These are phyloP conservation scores for Coniochaeta sp. DNA, from an alignment of 2,329 filamentous ascomycete species.

Conservation along the genomic window DNA sequence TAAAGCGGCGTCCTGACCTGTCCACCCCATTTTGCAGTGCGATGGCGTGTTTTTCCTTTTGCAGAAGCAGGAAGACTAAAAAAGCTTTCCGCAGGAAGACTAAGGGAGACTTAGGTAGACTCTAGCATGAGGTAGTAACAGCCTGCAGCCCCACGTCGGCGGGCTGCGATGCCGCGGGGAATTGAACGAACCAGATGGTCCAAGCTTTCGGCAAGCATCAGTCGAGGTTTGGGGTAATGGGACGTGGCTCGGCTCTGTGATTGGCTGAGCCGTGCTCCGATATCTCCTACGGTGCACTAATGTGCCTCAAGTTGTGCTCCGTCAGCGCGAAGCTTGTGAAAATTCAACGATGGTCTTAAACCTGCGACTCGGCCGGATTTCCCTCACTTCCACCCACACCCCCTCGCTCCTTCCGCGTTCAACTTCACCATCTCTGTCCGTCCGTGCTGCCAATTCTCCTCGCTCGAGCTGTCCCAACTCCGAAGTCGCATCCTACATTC, in stretches of 20 bases:
- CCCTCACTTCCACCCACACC: background rate
- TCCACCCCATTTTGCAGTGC: background rate
- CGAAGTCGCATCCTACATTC: background rate
- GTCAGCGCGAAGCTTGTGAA: constrained; percentile 2
- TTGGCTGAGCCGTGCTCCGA: background rate
- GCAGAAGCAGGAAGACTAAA: background rate
- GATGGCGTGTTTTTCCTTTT: background rate
- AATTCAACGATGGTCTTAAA: background rate
- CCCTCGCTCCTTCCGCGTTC: background rate
- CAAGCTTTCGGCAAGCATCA: background rate
- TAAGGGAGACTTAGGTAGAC: no score
- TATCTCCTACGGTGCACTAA: background rate
- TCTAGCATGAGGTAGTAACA: no score
- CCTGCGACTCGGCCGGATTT: background rate
- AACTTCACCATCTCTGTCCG: background rate
- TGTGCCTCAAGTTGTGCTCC: background rate
- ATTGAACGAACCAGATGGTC: background rate
- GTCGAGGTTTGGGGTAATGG: background rate
- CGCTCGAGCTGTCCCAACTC: constrained; percentile 15
- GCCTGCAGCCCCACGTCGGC: background rate
- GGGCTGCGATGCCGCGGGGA: background rate
- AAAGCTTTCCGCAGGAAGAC: no score
- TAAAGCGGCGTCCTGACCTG: background rate
- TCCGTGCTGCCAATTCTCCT: constrained; percentile 13
- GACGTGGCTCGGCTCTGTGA: background rate